Evolutionary conservation across 345 rosid genomes (phyloP).

Genomic region (Mangifera indica): DNA sequence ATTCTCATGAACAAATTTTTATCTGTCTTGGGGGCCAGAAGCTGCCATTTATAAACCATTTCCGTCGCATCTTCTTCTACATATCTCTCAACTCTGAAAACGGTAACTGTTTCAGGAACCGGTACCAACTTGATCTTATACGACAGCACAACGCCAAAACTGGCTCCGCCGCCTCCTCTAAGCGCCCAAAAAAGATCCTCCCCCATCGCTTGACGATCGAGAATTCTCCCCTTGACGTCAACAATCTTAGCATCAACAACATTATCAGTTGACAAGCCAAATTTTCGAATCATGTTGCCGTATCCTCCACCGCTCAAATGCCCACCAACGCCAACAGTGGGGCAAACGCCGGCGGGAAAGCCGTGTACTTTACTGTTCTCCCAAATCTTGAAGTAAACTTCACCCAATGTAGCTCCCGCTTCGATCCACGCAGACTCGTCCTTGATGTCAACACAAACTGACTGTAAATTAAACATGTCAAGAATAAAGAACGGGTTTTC

Average conservation of each 20-base stretch:
- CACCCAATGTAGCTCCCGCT: conserved; percentile 56
- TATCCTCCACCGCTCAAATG: conserved; percentile 66
- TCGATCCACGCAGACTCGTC: conserved; percentile 48
- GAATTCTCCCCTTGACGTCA: conserved; percentile 43
- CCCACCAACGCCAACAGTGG: conserved; percentile 70
- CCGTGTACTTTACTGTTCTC: conserved; percentile 43
- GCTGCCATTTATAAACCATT: conserved; percentile 47
- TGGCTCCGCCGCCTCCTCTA: conserved; percentile 59
- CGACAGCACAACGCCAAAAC: conserved; percentile 51
- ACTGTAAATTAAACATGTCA: conserved; percentile 50
- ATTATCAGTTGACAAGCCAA: conserved; percentile 52
- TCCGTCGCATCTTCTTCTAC: conserved; percentile 41
- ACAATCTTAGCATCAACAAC: conserved; percentile 57
- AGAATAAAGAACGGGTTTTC: conserved; percentile 52
- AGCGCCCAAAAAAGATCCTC: conserved; percentile 67
- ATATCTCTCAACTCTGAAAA: conserved; percentile 39
- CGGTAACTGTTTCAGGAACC: conserved; percentile 50
- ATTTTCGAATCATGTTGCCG: conserved; percentile 54
- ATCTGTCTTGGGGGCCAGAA: conserved; percentile 48
- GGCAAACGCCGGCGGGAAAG: conserved; percentile 62
- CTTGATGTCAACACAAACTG: conserved; percentile 27
- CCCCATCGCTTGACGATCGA: conserved; percentile 51
- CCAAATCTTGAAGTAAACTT: conserved; percentile 47
- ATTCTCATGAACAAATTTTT: conserved; percentile 60
- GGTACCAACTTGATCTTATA: conserved; percentile 53